phyloP scores from a whole-genome alignment of 2,329 filamentous ascomycete species.

The Aspergillus tamarii region DNA sequence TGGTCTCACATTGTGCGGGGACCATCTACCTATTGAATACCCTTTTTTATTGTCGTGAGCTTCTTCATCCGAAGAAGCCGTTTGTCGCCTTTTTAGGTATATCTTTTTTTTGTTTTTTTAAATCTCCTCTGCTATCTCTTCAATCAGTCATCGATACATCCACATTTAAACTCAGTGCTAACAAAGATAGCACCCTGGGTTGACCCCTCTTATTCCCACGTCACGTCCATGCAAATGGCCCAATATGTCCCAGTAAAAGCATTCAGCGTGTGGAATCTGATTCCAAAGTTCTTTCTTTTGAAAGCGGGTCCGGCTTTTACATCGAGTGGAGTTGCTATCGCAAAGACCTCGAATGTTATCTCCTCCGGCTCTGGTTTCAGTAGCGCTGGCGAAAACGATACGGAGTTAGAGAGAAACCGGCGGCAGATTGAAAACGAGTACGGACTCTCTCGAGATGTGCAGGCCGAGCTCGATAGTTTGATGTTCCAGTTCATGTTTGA shows the following conservation, averaged over 20 bases:
- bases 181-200: conserved; percentile 47
- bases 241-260: conserved; percentile 29
- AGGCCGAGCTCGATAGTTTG: conserved; percentile 22
- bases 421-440: conserved; percentile 24
- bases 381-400: not conserved
- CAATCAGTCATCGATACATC: too few species aligned
- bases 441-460: conserved; percentile 16
- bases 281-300: conserved; percentile 31
- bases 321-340: conserved; percentile 24
- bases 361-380: not conserved
- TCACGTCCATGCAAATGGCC: conserved; percentile 30
- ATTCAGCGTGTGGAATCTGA: conserved; percentile 30
- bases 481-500: conserved; percentile 22
- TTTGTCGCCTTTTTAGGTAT: conserved; percentile 21
- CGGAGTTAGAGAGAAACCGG: conserved; percentile 18
- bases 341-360: conserved; percentile 12
- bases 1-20: conserved; percentile 47
- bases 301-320: conserved; percentile 26
- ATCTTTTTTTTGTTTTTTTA: not conserved
- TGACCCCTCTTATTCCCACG: conserved; percentile 40
- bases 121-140: not conserved
- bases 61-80: conserved; percentile 9
- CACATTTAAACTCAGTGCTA: not conserved
- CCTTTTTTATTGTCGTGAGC: conserved; percentile 16
- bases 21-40: conserved; percentile 50